These are phyloP conservation scores for Acidiella bohemica DNA, from an alignment of 495 filamentous ascomycete species.

Conservation along the genomic window DNA sequence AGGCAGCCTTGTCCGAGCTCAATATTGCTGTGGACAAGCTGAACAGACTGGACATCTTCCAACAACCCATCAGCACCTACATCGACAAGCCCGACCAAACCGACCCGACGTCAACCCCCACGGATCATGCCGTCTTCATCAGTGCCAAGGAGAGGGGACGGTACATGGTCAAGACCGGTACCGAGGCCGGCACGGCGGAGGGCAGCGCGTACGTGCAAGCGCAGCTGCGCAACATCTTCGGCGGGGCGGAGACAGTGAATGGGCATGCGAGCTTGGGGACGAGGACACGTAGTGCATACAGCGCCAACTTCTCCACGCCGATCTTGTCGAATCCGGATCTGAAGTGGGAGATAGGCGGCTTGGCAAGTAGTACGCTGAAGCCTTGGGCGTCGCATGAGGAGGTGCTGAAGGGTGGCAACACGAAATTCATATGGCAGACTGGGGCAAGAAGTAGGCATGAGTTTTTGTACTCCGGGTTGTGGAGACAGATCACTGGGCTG, in stretches of 20 bases:
- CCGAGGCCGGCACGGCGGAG: conserved; percentile 80
- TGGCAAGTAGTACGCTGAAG: conserved; percentile 71
- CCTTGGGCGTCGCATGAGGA: conserved; percentile 90
- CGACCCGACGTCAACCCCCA: conserved; percentile 45
- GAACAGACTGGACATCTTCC: conserved; percentile 73
- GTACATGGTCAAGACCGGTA: conserved; percentile 76
- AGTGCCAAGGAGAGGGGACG: conserved; percentile 63
- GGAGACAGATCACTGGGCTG: conserved; percentile 79
- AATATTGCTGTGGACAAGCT: conserved; percentile 57
- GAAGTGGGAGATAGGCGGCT: conserved; percentile 56
- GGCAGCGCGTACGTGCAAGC: conserved; percentile 80
- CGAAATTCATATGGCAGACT: conserved; percentile 59
- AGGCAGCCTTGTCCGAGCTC: conserved; percentile 59
- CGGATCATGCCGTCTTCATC: conserved; percentile 67
- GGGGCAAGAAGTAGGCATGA: conserved; percentile 53
- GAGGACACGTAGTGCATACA: conserved; percentile 77
- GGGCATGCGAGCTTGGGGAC: conserved; percentile 78
- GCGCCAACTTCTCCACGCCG: conserved; percentile 67
- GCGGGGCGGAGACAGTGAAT: conserved; percentile 79
- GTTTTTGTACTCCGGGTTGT: conserved; percentile 62
- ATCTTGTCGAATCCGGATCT: conserved; percentile 70
- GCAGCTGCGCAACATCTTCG: conserved; percentile 80
- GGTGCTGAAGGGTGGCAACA: conserved; percentile 62
- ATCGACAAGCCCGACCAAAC: conserved; percentile 53
- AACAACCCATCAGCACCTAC: conserved; percentile 65